These are phyloP conservation scores for Tolypocladium inflatum DNA, from an alignment of 2,329 filamentous ascomycete species.

Conservation along the genomic window DNA sequence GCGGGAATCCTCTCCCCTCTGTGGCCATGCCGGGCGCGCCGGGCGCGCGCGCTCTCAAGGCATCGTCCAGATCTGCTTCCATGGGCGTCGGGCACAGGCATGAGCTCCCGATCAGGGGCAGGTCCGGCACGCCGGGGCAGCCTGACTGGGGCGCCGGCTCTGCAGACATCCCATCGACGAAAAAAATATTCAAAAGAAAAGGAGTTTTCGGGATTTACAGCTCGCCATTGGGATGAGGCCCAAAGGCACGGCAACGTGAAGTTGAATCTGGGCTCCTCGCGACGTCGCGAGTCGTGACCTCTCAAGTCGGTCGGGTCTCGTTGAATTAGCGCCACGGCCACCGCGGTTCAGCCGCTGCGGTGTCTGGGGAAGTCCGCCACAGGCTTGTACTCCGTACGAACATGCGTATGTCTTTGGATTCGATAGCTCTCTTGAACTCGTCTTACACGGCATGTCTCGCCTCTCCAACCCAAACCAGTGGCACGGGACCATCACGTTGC, in stretches of 20 bases:
- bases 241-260: neutral
- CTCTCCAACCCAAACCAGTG: no score
- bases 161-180: neutral
- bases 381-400: no score
- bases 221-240: neutral
- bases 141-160: neutral
- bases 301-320: no score
- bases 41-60: no score
- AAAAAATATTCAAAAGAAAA: no score
- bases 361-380: neutral
- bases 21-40: no score
- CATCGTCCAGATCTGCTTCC: no score
- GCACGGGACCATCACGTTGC: no score
- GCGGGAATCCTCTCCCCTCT: no score
- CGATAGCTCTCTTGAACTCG: neutral
- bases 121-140: no score
- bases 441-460: neutral
- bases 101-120: no score
- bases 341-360: neutral
- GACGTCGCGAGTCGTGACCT: neutral
- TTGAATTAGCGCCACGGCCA: neutral
- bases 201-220: neutral
- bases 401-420: neutral
- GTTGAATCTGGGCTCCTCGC: neutral
- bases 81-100: no score